phyloP scores from a whole-genome alignment of 768 basidiomycete species.

The Pleurotus pulmonarius region DNA sequence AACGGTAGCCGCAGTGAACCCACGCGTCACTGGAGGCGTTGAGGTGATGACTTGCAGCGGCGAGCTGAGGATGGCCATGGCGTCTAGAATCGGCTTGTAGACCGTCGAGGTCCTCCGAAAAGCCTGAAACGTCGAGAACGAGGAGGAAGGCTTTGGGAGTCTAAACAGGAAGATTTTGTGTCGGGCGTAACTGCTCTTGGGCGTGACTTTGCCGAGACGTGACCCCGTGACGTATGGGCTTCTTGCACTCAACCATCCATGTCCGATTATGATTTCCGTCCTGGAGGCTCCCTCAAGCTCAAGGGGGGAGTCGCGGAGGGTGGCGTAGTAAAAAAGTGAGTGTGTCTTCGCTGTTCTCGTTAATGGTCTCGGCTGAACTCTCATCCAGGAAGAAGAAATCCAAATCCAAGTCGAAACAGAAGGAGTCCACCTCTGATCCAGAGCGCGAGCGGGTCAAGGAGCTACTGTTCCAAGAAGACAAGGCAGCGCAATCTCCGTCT shows the following conservation, averaged over 20 bases:
- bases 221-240: slow-evolving; percentile 7
- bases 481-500: slow-evolving; percentile 40
- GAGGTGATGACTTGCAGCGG: slow-evolving; percentile 66
- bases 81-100: slow-evolving; percentile 9
- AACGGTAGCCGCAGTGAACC: slow-evolving; percentile 61
- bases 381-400: slow-evolving; percentile 79
- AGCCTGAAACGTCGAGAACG: not conserved
- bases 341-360: slow-evolving; percentile 10
- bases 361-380: slow-evolving; percentile 9
- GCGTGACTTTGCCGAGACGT: not conserved
- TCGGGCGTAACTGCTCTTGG: not conserved
- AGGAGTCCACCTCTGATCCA: slow-evolving; percentile 23
- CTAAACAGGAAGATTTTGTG: not conserved
- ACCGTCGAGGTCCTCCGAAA: slow-evolving; percentile 12
- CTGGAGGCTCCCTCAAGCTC: slow-evolving; percentile 86
- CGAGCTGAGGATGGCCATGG: slow-evolving; percentile 76
- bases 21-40: slow-evolving; percentile 76
- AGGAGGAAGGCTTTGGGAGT: not conserved
- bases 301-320: slow-evolving; percentile 81
- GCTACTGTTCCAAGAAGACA: slow-evolving; percentile 43
- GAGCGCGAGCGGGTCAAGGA: slow-evolving; percentile 51
- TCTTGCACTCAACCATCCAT: slow-evolving; percentile 34
- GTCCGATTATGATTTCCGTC: slow-evolving; percentile 83
- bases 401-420: slow-evolving; percentile 54
- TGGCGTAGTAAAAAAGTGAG: slow-evolving; percentile 81